Evolutionary conservation across 768 basidiomycete genomes (phyloP), one percentile per base, ranked within the genome.

Genomic region (Russula vinacea): DNA sequence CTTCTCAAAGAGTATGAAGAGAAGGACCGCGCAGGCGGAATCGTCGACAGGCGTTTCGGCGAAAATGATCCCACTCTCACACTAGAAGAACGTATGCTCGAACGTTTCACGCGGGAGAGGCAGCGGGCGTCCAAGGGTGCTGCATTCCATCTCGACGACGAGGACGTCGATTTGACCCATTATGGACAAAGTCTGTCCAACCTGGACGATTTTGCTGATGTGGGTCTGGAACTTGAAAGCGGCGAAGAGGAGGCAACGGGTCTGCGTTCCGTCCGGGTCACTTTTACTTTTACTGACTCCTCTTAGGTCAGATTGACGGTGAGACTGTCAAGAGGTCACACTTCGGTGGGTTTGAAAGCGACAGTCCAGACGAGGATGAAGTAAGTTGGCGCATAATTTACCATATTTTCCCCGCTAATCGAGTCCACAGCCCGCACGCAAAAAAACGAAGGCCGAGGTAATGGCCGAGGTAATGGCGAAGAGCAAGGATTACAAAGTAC

Each of bases 401-500:
- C 14, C 65, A 9, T 47, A 37, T 37, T 60, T 57, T 51, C 62
- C 55, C 8, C 8, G 22, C 51, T 61, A 37, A 57, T 61, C 47
- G 45, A 24, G 54, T 64, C 29, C 64, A 5, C 70, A 94, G 91
- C 89, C 89, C 9, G 83, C 84, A 52, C 80, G 87, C 64, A 97
- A 96, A 76, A 96, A 92, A 76, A 85, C 88, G 5, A 97, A 96
- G 75, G 88, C 91, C 2, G 95, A 99, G 71, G 92, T 98, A 65
- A 98, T 99, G 97, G 85, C 90, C 0, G 97, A 99, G 74, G 90
- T 99, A 39, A 92, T 99, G 51, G 90, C 93, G 1, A 99, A 98
- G 76, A 95, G 93, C 76, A 99, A 99, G 76, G 85, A 87, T 56
- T 86, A 98, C 78, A 98, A 96, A 80, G 96, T 93, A 69, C 35